Evolutionary conservation across 805 yeast species (phyloP), one percentile per base, ranked within the genome.

Genomic region (Yarrowia keelungensis): DNA sequence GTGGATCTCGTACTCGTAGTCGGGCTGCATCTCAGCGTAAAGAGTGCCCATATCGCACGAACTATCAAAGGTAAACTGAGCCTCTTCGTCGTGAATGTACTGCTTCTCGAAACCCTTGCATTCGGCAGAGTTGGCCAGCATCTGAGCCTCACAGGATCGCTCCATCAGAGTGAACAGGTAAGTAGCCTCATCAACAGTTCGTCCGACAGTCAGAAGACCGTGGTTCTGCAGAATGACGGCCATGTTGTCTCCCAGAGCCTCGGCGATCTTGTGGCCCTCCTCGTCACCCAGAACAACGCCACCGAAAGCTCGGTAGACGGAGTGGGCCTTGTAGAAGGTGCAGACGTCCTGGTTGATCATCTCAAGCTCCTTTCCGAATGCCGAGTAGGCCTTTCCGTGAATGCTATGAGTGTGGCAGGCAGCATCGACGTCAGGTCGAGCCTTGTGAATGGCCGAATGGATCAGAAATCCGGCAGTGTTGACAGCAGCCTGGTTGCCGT

Each of bases 271-370:
- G 54, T 76, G 74, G 38, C 92, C 92, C 76, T 89, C 93, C 64
- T 83, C 85, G 26, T 78, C 81, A 72, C 87, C 90, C 36, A 89
- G 73, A 0, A 92, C 96, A 69, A 90, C 90, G 47, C 96, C 96
- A 39, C 95, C 95, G 76, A 89, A 90, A 75, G 86, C 85, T 19
- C 74, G 70, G 77, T 89, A 89, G 3, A 90, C 92, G 1, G 87
- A 77, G 71, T 89, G 95, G 59, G 80, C 79, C 43, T 87, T 84
- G 81, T 88, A 87, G 73, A 91, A 85, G 11, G 82, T 79, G 76
- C 93, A 89, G 4, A 81, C 89, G 73, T 91, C 96, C 79, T 90
- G 96, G 78, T 87, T 89, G 70, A 90, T 74, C 95, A 90, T 90
- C 70, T 89, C 93, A 71, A 90, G 80, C 14, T 87, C 87, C 72